Base-by-base conservation (phyloP, 2,329 filamentous ascomycete species). In the Cordyceps javanica region DNA sequence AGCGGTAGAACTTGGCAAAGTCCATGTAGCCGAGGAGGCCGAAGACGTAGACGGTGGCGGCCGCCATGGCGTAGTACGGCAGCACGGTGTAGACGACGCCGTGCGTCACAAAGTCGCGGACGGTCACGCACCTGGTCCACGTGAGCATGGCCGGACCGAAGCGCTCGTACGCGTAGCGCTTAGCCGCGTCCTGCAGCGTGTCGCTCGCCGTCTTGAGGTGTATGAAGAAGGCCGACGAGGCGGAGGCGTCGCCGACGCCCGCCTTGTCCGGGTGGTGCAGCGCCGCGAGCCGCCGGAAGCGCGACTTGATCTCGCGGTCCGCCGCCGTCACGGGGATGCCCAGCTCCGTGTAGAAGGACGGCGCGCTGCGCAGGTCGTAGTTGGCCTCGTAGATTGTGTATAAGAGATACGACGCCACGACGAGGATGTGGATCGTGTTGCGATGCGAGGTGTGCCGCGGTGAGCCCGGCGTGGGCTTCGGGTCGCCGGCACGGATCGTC, bases 371-470 rank as follows among this genome's bases (percentile, higher is more conserved):
- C 28, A 96, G 80, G 62, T 90, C 85, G 75, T 89, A 85, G 78
- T 96, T 90, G 66, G 91, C 88, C 75, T 97, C 93, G 75, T 92
- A 94, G 66, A 97, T 85, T 48, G 91, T 96, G 78, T 96, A 97
- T 62, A 88, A 74, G 38, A 97, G 89, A 75, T 97, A 99, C 60
- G 83, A 75, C 50, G 87, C 78, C 52, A 97, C 87, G 66, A 97
- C 90, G 64, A 87, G 77, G 68, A 93, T 87, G 70, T 94, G 86
- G 69, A 97, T 93, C 65, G 85, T 83, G 59, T 89, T 88, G 60
- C 91, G 87, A 75, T 97, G 90, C 58, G 81, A 79, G 62, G 81
- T 78, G 70, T 83, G 90, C 63, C 85, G 85, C 2, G 85, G 79
- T n/a, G 81, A 78, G 70, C 89, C 83, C 36, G 88, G 83, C 59